These are phyloP conservation scores for Rhodamnia rubescens DNA, from an alignment of 345 rosid species.

Conservation along the genomic window DNA sequence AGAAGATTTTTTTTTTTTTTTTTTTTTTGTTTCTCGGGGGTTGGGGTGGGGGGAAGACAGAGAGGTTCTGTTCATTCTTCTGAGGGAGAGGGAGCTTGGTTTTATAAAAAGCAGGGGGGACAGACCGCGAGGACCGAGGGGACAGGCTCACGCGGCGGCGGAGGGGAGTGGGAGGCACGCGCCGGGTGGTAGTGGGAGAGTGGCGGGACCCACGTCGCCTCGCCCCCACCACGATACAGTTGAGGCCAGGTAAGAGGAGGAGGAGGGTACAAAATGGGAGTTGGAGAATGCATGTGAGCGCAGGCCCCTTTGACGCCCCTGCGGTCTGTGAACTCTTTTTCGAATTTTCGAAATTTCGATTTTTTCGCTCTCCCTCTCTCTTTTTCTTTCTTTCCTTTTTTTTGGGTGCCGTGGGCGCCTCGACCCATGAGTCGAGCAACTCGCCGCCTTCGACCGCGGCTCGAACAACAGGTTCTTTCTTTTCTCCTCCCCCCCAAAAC, in stretches of 20 bases:
- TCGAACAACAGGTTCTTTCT: background rate
- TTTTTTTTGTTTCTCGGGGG: background rate
- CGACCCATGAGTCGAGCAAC: background rate
- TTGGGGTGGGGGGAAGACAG: background rate
- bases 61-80: background rate
- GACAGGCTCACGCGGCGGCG: constrained; percentile 1
- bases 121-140: background rate
- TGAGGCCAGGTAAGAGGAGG: background rate
- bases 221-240: background rate
- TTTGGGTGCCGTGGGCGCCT: no score
- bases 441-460: background rate
- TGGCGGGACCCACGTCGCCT: background rate
- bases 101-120: constrained; percentile 14
- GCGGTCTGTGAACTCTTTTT: background rate
- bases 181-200: background rate
- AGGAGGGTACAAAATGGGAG: background rate
- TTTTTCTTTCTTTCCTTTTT: background rate
- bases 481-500: background rate
- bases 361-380: background rate
- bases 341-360: background rate
- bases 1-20: no score
- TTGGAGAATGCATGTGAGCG: background rate
- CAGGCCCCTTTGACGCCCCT: no score
- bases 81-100: background rate
- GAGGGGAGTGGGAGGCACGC: constrained; percentile 6